phyloP scores from a whole-genome alignment of 345 rosid genomes.

The Heritiera fomes region DNA sequence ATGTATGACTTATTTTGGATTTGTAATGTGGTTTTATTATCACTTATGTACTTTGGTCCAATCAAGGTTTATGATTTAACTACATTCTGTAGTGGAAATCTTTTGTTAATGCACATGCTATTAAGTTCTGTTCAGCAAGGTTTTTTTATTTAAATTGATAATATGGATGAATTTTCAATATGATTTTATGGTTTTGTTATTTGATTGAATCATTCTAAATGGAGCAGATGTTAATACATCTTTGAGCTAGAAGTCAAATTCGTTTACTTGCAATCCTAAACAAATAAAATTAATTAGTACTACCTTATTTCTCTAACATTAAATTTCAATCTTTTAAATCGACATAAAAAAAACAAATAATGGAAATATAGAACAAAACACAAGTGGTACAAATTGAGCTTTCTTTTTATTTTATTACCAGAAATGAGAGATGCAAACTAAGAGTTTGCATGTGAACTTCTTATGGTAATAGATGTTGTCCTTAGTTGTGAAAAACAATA shows the following conservation, averaged over 20 bases:
- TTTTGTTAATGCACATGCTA: background rate
- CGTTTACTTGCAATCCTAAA: background rate
- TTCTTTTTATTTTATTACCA: slow-evolving; percentile 47
- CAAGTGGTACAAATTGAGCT: background rate
- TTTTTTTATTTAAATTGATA: background rate
- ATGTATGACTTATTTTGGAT: no score
- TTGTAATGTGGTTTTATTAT: no score
- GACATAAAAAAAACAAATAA: background rate
- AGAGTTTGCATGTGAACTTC: slow-evolving; percentile 16
- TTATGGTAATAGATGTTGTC: no score
- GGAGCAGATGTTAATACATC: background rate
- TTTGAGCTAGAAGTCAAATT: background rate
- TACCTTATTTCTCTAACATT: background rate
- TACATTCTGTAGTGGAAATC: background rate
- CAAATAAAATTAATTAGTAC: no score
- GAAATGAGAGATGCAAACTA: slow-evolving; percentile 98
- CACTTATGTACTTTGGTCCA: no score
- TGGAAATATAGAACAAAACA: background rate
- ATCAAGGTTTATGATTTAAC: slow-evolving; percentile 3
- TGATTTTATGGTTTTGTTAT: background rate
- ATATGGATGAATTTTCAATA: background rate
- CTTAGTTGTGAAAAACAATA: no score
- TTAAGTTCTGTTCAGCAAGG: background rate
- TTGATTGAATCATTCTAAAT: background rate
- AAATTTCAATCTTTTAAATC: no score